Evolutionary conservation across 1,139 yeast species (phyloP), one percentile per base, ranked within the genome.

Genomic region (Taphrina sp.): DNA sequence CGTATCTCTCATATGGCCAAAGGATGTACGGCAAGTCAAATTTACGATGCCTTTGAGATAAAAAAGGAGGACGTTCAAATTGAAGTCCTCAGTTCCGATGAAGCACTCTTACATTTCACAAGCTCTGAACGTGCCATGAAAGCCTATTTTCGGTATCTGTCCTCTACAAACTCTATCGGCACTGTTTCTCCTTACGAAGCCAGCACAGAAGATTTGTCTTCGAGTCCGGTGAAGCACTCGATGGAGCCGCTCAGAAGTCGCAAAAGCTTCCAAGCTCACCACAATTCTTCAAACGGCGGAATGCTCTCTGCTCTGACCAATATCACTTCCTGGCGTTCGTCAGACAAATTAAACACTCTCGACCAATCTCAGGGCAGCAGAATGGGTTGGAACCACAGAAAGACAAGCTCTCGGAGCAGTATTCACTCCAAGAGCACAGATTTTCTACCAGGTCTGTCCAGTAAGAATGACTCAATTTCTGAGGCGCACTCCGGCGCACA

Each of bases 81-180:
- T n/a, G 54, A 55, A 23, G 42, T 52, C 22, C 33, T 42, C 16
- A 26, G 39, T 22, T 34, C 37, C 29, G 51, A 52, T 23, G 28
- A 31, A 24, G 58, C 58, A 7, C 49, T 38, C 12, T 37, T 55
- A 10, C 54, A 45, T 33, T 55, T 55, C 23, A 28, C 31, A n/a
- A 31, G 26, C 26, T n/a, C 54, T 7, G 46, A 35, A 26, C 33
- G 23, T 29, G 58, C 58, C 7, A 37, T 38, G 24, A 46, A 55
- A 17, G 54, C 58, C 8, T 55, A 55, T 37, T 55, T 55, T 12
- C 29, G 43, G 20, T 55, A 55, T 24, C 49, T 55, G n/a, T 46
- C 58, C 16, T 55, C 58, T 5, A 42, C 42, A 19, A 28, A 31
- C 17, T 55, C 58, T 17, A 35, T 55, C 5, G 58, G 58, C 47